Base-by-base conservation (phyloP, 2,329 filamentous ascomycete species). In the Mollisiaceae sp. region DNA sequence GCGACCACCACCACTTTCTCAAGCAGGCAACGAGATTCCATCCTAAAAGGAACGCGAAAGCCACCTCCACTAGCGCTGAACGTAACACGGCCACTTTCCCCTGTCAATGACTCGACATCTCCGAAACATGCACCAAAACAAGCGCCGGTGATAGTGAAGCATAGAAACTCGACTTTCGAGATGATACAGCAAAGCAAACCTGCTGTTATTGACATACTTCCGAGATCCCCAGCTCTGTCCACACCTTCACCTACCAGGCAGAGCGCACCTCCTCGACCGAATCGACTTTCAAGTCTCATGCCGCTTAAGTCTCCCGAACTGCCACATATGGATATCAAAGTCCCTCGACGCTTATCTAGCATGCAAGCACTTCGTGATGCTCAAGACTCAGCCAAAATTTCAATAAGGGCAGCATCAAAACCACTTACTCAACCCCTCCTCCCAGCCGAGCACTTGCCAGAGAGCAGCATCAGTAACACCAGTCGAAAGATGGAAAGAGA, bases 261-360 rank as follows among this genome's bases (percentile, higher is more conserved):
- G 20, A 58, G 60, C 22, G 36, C 55, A 15, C 56, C 47, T 8
- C 27, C 59, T 57, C 62, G 24, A 3, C 52, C 64, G 22, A 65
- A 58, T 22, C 69, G 67, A 32, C 64, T 67, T 43, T 69, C 72
- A 24, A 72, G 64, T 52, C 63, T 71, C 4, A 65, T 67, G 20
- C 66, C 69, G 5, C 50, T 64, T 2, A 60, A 43, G 32, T 65
- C 69, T 1, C 24, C 59, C 14, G 60, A 69, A 47, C 50, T 64
- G 18, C 43, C 62, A 35, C 54, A 66, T 18, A 54, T 67, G 1
- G 67, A 73, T 22, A 67, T 70, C 39, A 62, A 71, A 24, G 62
- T 71, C 22, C 69, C 69, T 54, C 70, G 68, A 11, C 67, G 68
- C 1, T 65, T 63, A 20, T 66, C 70, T n/a, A 71, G 67, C 57